A percentile compares a stretch with the other conserved stretches of the same genome.
phyloP scores from a whole-genome alignment of 768 basidiomycete species.

The Termitomyces bulborhizus region DNA sequence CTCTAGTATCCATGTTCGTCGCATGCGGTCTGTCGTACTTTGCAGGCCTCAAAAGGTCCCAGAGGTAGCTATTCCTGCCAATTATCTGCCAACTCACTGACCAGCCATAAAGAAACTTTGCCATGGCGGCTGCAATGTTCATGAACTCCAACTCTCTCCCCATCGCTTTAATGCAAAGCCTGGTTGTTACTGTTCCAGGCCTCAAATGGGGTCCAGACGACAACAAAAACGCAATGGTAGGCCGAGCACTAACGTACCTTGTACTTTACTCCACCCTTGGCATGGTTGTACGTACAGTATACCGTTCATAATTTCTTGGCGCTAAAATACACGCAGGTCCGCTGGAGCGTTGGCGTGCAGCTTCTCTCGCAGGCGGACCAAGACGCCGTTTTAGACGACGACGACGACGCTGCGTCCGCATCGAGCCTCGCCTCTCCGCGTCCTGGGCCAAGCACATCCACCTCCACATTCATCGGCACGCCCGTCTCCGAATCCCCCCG shows the following conservation, averaged over 20 bases:
- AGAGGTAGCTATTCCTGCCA: slow-evolving; percentile 44
- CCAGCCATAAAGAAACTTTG: slow-evolving; percentile 52
- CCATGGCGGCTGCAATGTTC: slow-evolving; percentile 80
- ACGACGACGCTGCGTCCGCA: background rate
- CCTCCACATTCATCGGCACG: slow-evolving; percentile 5
- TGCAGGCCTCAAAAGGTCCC: slow-evolving; percentile 66
- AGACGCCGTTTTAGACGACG: background rate
- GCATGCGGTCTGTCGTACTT: slow-evolving; percentile 58
- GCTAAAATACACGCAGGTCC: slow-evolving; percentile 41
- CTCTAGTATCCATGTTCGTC: slow-evolving; percentile 60
- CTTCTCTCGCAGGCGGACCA: slow-evolving; percentile 15
- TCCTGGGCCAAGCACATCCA: background rate
- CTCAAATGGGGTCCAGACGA: slow-evolving; percentile 81
- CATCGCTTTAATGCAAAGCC: slow-evolving; percentile 88
- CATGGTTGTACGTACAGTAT: slow-evolving; percentile 60
- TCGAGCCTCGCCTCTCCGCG: background rate
- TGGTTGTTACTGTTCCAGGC: slow-evolving; percentile 76
- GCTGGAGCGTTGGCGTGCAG: slow-evolving; percentile 63
- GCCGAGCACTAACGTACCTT: slow-evolving; percentile 83
- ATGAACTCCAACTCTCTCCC: slow-evolving; percentile 96
- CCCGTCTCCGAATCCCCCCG: slow-evolving; percentile 1
- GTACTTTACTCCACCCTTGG: slow-evolving; percentile 93
- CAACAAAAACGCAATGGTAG: slow-evolving; percentile 83
- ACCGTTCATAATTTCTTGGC: background rate
- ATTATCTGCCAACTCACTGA: background rate